phyloP scores from a whole-genome alignment of 305 asterid species.

The Solanum hybrid region DNA sequence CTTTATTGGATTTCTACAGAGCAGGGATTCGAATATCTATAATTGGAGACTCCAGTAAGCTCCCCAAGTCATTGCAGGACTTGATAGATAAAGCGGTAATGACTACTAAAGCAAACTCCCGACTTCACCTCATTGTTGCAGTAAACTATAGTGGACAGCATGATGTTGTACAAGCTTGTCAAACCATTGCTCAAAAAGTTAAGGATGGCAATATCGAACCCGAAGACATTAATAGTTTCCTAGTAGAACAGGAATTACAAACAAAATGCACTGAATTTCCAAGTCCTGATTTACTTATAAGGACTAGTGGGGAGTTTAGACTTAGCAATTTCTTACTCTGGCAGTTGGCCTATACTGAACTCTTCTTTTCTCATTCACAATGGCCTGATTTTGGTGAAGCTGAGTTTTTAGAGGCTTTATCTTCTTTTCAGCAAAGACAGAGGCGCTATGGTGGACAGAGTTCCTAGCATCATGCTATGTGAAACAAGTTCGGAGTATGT shows the following conservation, averaged over 20 bases:
- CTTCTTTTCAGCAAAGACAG: slow-evolving; percentile 37
- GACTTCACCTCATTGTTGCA: slow-evolving; percentile 46
- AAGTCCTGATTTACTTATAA: slow-evolving; percentile 48
- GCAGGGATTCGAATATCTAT: slow-evolving; percentile 30
- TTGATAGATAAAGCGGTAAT: slow-evolving; percentile 20
- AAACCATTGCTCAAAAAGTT: slow-evolving; percentile 36
- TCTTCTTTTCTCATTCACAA: slow-evolving; percentile 24
- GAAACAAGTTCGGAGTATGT: not conserved
- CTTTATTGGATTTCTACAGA: slow-evolving; percentile 20
- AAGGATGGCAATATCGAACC: slow-evolving; percentile 39
- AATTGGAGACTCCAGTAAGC: slow-evolving; percentile 36
- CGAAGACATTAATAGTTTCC: slow-evolving; percentile 23
- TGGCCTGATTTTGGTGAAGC: slow-evolving; percentile 59
- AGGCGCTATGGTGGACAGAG: slow-evolving; percentile 31
- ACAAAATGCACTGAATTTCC: slow-evolving; percentile 44
- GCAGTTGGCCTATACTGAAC: slow-evolving; percentile 62
- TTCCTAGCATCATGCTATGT: not conserved
- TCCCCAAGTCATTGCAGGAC: slow-evolving; percentile 21
- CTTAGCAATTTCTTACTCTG: slow-evolving; percentile 57
- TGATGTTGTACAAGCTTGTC: slow-evolving; percentile 53
- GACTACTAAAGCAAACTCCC: slow-evolving; percentile 28
- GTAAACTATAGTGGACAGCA: slow-evolving; percentile 45
- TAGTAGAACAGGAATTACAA: slow-evolving; percentile 35
- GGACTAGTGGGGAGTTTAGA: slow-evolving; percentile 59
- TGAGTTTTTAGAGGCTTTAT: slow-evolving; percentile 36